Conservation (phyloP, 345 rosid species). For the Kandelia obovata region DNA sequence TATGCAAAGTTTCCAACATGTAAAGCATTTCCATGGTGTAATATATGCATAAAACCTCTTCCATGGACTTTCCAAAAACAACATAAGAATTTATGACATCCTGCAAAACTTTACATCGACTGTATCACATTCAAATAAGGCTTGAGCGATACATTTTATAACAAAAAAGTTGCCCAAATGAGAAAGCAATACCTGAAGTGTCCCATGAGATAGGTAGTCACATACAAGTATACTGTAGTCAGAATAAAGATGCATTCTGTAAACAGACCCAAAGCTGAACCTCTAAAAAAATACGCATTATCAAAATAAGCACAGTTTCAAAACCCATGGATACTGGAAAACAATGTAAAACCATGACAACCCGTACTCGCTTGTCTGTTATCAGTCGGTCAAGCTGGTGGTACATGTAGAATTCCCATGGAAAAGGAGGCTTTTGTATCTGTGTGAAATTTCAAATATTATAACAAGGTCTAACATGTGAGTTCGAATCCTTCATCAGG, state of each 20-base stretch:
- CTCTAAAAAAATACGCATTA: conserved; percentile 51
- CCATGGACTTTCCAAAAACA: conserved; percentile 76
- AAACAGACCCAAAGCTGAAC: conserved; percentile 75
- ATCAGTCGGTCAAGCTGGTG: conserved; percentile 85
- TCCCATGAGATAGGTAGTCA: conserved; percentile 76
- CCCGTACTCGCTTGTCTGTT: conserved; percentile 53
- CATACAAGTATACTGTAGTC: conserved; percentile 85
- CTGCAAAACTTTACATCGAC: conserved; percentile 37
- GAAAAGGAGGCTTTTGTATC: conserved; percentile 93
- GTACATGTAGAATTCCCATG: conserved; percentile 97
- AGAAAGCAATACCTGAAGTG: conserved; percentile 60
- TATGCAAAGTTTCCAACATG: conserved; percentile 85
- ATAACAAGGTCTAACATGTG: conserved; percentile 4
- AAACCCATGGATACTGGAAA: conserved; percentile 12
- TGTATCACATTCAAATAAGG: conserved; percentile 7
- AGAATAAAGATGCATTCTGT: conserved; percentile 58
- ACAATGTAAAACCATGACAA: conserved; percentile 10
- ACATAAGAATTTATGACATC: conserved; percentile 83
- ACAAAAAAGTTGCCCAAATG: background rate
- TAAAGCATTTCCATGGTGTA: conserved; percentile 86
- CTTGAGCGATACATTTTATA: background rate
- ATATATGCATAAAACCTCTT: conserved; percentile 81
- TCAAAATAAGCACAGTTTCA: conserved; percentile 8
- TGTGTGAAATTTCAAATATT: conserved; percentile 29
- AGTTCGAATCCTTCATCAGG: background rate